Base-by-base conservation (phyloP, 176 grass and related monocot genomes). In the Luzula sylvatica region DNA sequence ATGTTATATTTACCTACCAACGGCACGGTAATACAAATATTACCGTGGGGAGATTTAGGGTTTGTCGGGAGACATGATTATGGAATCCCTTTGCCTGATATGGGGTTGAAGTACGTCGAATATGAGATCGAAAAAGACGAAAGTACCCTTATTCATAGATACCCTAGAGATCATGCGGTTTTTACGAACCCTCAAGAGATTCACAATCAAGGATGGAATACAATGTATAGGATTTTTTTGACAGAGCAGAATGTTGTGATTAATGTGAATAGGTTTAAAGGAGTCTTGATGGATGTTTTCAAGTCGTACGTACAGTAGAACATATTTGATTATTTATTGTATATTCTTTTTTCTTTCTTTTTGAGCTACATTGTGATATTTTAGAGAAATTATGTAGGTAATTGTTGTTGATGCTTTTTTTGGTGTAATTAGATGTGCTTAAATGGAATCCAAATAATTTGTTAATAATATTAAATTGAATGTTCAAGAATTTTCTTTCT, bases 31-130 rank as follows among this genome's bases (percentile, higher is more conserved):
- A 71, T 98, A 44, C 92, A 96, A 68, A 66, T 98, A 15, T 78
- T 98, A 40, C 92, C 92, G 23, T 98, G 85, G 92, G 92, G 92
- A 2, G 74, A 82, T 15, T 75, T 98, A 44, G 85, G 88, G 56
- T 76, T 78, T 81, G 76, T 98, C 22, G 81, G 81, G 1, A 56
- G 65, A 15, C 56, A 78, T 21, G 81, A 98, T 61, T 98, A 85
- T 63, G 92, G 92, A 14, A 45, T 86, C 19, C 81, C 85, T 1
- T 81, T 86, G 0, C 65, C 62, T 61, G 77, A 75, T 11, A 90
- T 98, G 92, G 81, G 78, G 16, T 65, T 90, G 18, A 67, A 26
- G 30, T 90, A 98, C 68, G 4, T 86, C 3, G 78, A 98, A 68
- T 85, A 98, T 67, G 80, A 87, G 55, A 65, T 98, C 6, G 38